Evolutionary conservation across 176 grass and related monocot species (phyloP), one percentile per base, ranked within the genome.

Genomic region (Areca catechu): DNA sequence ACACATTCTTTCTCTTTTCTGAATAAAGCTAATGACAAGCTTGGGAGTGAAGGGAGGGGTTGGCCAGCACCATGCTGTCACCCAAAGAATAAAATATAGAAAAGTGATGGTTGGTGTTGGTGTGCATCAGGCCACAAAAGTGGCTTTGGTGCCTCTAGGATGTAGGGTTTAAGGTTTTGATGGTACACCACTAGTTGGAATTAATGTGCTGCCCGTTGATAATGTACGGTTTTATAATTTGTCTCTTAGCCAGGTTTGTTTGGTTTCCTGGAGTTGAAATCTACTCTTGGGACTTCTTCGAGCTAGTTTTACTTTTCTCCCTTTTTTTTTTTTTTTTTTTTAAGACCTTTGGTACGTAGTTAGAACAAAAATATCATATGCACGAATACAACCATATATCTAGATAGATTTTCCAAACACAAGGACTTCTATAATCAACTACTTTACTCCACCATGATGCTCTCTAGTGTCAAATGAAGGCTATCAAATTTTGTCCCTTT

Each of bases 21-120:
- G 69, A 58, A 77, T 68, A 90, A 95, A 82, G 86, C 57, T 64
- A 90, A 74, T 85, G 86, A 85, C 83, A 97, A 88, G 78, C 86
- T 97, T 90, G 80, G 86, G 74, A 85, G 72, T 82, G 92, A 88
- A 96, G 92, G 92, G 80, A 97, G 75, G 79, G 74, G 76, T 67
- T 80, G 79, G 87, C 65, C 82, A 79, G 61, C 87, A 90, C 72
- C 79, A 79, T 90, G 57, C 77, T 86, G 82, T 80, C 87, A 86
- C 68, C 82, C 72, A 70, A 73, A 69, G 61, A 74, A 5, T 52
- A 74, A 62, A 79, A 66, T 72, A 78, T 78, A 75, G 80, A 54
- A 72, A 94, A 82, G 89, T 81, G 89, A 84, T 74, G 74, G 57
- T 60, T 30, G 57, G 15, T 60, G 74, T 70, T 62, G 77, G 80